Conservation (phyloP, 495 filamentous ascomycete genomes). For the Margaritispora aquatica region DNA sequence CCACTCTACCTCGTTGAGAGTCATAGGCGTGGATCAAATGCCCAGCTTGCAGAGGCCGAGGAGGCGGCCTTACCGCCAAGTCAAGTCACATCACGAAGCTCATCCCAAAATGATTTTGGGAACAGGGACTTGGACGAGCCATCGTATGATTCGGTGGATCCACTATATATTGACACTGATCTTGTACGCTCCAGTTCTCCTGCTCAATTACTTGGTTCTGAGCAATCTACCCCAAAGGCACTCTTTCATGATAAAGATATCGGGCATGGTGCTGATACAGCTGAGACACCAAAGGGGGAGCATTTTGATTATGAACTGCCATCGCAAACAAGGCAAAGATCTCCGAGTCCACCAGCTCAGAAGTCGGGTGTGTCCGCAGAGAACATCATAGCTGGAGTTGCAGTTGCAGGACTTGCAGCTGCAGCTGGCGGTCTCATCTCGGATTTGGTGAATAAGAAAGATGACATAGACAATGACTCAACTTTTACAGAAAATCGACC, state of each 20-base stretch:
- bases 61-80: constrained; percentile 28
- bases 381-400: not conserved
- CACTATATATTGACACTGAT: constrained; percentile 26
- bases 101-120: constrained; percentile 20
- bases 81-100: constrained; percentile 27
- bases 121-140: constrained; percentile 12
- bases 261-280: not conserved
- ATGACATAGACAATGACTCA: constrained; percentile 5
- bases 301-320: not conserved
- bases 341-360: not conserved
- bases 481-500: constrained; percentile 8
- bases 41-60: constrained; percentile 5
- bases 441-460: not conserved
- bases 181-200: constrained; percentile 9
- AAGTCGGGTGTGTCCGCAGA: not conserved
- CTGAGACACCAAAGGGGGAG: not conserved
- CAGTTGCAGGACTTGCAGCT: not conserved
- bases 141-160: constrained; percentile 5
- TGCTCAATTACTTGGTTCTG: constrained; percentile 25
- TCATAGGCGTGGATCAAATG: constrained; percentile 17
- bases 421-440: not conserved
- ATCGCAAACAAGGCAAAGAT: not conserved
- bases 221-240: constrained; percentile 33
- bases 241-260: constrained; percentile 3
- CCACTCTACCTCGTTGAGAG: constrained; percentile 44